These are phyloP conservation scores for Alternaria postmessia DNA, from an alignment of 2,329 filamentous ascomycete species.

Conservation along the genomic window DNA sequence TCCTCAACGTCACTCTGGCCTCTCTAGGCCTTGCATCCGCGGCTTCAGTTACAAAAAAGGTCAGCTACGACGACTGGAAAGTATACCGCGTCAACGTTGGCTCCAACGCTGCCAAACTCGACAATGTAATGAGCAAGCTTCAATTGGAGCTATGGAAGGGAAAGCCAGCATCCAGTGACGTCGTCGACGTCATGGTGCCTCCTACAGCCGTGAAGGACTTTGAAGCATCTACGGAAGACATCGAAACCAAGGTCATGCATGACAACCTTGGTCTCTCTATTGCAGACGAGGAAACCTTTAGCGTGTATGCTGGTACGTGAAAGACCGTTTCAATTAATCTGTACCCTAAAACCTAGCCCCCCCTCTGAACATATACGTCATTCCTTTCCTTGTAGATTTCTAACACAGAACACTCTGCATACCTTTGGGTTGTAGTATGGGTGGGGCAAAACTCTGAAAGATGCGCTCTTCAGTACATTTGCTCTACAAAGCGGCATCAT, in stretches of 20 bases:
- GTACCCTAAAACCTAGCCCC: too few species aligned
- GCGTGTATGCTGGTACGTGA: slow-evolving; percentile 40
- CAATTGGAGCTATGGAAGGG: slow-evolving; percentile 47
- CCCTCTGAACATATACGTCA: too few species aligned
- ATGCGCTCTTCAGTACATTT: slow-evolving; percentile 9
- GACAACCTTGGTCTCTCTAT: slow-evolving; percentile 50
- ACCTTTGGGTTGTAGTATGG: too few species aligned
- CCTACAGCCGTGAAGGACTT: slow-evolving; percentile 43
- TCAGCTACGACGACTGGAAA: slow-evolving; percentile 49
- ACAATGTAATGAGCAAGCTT: slow-evolving; percentile 41
- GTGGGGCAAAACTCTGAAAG: too few species aligned
- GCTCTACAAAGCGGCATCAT: slow-evolving; percentile 6
- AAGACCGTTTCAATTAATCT: too few species aligned
- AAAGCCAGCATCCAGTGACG: slow-evolving; percentile 40
- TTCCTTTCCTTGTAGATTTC: too few species aligned
- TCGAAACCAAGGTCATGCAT: slow-evolving; percentile 48
- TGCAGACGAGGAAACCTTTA: slow-evolving; percentile 39
- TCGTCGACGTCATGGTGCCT: slow-evolving; percentile 48
- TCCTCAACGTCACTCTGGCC: slow-evolving; percentile 40
- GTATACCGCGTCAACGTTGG: slow-evolving; percentile 49
- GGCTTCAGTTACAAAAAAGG: slow-evolving; percentile 38
- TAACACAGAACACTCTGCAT: too few species aligned
- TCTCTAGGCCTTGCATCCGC: slow-evolving; percentile 45
- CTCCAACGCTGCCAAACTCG: slow-evolving; percentile 37
- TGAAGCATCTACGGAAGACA: slow-evolving; percentile 32